These are phyloP conservation scores for Scleroderma bovista DNA, from an alignment of 768 basidiomycete genomes.

Conservation along the genomic window DNA sequence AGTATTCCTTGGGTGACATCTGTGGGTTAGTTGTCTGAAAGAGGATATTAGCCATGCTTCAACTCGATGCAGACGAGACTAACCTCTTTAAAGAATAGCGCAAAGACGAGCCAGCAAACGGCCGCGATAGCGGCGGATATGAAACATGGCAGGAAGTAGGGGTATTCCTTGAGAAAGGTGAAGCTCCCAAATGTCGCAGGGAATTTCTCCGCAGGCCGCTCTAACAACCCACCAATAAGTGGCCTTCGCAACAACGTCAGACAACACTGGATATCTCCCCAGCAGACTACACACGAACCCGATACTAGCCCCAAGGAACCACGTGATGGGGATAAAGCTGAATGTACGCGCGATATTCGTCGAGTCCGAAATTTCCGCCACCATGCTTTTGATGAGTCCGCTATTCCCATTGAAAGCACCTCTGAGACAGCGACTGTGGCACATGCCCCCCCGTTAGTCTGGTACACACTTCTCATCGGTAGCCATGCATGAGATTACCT, in stretches of 20 bases:
- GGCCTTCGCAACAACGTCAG: slow-evolving; percentile 42
- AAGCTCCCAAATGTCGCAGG: slow-evolving; percentile 53
- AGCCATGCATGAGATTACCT: slow-evolving; percentile 25
- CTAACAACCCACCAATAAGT: slow-evolving; percentile 58
- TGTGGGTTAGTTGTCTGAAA: slow-evolving; percentile 26
- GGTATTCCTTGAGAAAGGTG: slow-evolving; percentile 57
- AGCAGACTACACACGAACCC: slow-evolving; percentile 44
- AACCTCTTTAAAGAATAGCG: slow-evolving; percentile 55
- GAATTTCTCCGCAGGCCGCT: slow-evolving; percentile 63
- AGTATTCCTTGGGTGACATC: slow-evolving; percentile 30
- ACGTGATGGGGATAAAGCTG: slow-evolving; percentile 52
- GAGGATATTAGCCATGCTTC: slow-evolving; percentile 1
- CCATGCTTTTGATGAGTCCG: too few relatives aligned
- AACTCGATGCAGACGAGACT: not conserved
- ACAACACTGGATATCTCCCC: slow-evolving; percentile 32
- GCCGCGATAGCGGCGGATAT: slow-evolving; percentile 56
- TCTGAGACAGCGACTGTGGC: slow-evolving; percentile 55
- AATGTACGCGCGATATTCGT: slow-evolving; percentile 64
- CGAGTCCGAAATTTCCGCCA: too few relatives aligned
- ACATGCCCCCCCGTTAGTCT: slow-evolving; percentile 6
- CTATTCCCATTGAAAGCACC: slow-evolving; percentile 69
- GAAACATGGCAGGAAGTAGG: slow-evolving; percentile 71
- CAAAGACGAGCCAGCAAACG: slow-evolving; percentile 48
- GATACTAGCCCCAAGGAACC: slow-evolving; percentile 39
- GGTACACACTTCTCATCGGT: not conserved